Percentiles rank a stretch among this genome's conserved stretches.
Conservation (phyloP, 2,329 filamentous ascomycete genomes). For the Xylariaceae sp. region DNA sequence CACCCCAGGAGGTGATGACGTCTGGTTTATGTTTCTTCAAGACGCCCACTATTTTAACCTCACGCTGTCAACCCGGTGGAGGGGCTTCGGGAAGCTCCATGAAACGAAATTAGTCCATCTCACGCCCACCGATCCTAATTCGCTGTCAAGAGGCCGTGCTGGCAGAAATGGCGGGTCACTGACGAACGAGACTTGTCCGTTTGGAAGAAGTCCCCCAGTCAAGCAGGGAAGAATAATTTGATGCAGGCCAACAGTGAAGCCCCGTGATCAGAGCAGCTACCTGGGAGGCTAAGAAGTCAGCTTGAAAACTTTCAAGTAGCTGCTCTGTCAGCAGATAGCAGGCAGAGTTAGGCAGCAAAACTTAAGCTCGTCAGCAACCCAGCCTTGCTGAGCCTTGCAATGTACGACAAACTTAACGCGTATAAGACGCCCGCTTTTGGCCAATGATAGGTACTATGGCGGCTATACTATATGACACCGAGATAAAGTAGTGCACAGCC, state of each 20-base stretch:
- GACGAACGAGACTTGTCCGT: conserved; percentile 10
- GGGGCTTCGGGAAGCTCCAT: conserved; percentile 16
- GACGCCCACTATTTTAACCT: conserved; percentile 18
- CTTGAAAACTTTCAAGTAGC: too few relatives aligned
- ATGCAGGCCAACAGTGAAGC: too few relatives aligned
- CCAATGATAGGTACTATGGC: too few relatives aligned
- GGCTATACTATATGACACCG: too few relatives aligned
- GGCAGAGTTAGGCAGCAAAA: neutral
- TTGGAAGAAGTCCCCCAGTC: too few relatives aligned
- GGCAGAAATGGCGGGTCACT: conserved; percentile 18
- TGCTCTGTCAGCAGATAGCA: neutral
- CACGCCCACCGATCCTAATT: neutral
- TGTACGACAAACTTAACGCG: too few relatives aligned
- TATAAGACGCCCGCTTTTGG: too few relatives aligned
- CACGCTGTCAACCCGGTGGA: conserved; percentile 8
- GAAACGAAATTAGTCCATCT: neutral
- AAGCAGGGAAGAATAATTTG: too few relatives aligned
- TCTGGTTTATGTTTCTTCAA: neutral
- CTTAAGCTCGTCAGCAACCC: neutral
- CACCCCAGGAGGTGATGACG: neutral
- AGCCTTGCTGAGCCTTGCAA: too few relatives aligned
- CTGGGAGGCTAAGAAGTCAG: conserved; percentile 12
- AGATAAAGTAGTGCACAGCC: too few relatives aligned
- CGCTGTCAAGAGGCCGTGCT: conserved; percentile 1
- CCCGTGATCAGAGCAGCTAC: conserved; percentile 7